Conservation (phyloP, 169 alveolate genomes). For the Eimeria acervulina region DNA sequence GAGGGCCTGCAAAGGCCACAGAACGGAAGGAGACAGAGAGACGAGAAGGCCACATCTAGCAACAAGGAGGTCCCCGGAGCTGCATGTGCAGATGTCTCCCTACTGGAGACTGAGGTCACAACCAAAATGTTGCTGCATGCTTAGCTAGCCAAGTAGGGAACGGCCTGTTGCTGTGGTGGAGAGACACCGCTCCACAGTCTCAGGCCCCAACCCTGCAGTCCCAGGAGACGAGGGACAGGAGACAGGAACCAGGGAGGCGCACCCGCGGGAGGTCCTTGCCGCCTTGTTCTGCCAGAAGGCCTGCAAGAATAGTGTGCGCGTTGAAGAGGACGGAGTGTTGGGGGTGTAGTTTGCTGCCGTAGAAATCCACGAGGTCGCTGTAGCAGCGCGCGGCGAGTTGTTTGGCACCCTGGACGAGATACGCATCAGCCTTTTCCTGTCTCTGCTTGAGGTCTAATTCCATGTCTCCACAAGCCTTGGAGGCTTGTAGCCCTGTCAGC, state of each 20-base stretch:
- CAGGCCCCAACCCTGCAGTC: neutral
- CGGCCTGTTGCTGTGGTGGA: neutral
- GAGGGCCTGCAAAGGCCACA: constrained; percentile 82
- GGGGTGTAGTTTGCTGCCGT: constrained; percentile 91
- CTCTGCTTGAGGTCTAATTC: constrained; percentile 86
- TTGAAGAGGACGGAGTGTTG: constrained; percentile 92
- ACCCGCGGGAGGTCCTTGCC: constrained; percentile 86
- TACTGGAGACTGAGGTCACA: neutral
- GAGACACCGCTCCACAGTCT: neutral
- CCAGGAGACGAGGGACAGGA: neutral
- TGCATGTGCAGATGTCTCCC: neutral
- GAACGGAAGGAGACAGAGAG: neutral
- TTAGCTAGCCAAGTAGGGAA: neutral
- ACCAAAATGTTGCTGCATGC: neutral
- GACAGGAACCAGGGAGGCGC: neutral
- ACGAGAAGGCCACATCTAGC: neutral
- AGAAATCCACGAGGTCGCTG: constrained; percentile 86
- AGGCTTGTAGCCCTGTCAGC: constrained; percentile 79
- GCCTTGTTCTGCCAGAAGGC: constrained; percentile 88
- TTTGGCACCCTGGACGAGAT: constrained; percentile 87
- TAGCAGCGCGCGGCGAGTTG: constrained; percentile 88
- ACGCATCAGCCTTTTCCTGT: constrained; percentile 86
- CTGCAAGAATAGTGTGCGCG: constrained; percentile 91
- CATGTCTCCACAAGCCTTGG: constrained; percentile 83
- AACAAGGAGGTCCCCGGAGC: neutral